Evolutionary conservation across 768 basidiomycete species (phyloP).

Genomic region (Sarcomyxa edulis): DNA sequence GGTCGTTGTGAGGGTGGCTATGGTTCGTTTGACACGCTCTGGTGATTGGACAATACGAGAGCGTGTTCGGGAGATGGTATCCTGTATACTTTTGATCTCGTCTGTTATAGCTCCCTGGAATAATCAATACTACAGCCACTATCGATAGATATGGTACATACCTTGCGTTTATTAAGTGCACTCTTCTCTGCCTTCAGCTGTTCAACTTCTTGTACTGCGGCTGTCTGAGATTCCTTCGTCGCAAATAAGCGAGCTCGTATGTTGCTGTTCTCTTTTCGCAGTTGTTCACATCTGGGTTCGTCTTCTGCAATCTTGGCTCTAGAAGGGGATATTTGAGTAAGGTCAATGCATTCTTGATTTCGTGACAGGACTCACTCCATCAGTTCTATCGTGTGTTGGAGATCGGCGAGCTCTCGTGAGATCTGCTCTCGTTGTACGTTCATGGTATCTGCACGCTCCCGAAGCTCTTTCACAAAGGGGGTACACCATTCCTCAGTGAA

Average conservation of each 20-base stretch:
- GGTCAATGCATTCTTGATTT: no score
- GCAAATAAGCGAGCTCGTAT: constrained; percentile 63
- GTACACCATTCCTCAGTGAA: constrained; percentile 74
- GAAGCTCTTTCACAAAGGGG: constrained; percentile 54
- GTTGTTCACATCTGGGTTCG: constrained; percentile 59
- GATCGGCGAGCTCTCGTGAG: constrained; percentile 37
- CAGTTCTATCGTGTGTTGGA: constrained; percentile 45
- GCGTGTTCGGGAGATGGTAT: constrained; percentile 58
- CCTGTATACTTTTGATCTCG: constrained; percentile 53
- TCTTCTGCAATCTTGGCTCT: constrained; percentile 65
- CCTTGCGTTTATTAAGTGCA: constrained; percentile 58
- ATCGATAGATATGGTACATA: constrained; percentile 17
- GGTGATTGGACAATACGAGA: constrained; percentile 88
- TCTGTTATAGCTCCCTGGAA: constrained; percentile 54
- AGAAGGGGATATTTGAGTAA: constrained; percentile 5
- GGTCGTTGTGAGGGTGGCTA: constrained; percentile 65
- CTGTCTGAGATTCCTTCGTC: constrained; percentile 60
- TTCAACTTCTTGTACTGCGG: constrained; percentile 61
- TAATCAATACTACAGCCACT: not conserved
- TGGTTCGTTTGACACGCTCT: constrained; percentile 81
- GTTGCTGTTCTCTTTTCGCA: constrained; percentile 54
- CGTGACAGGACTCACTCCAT: constrained; percentile 55
- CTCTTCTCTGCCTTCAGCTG: constrained; percentile 69
- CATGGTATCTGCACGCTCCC: constrained; percentile 51
- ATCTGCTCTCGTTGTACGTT: constrained; percentile 60